Base-by-base conservation (phyloP, 202 grass and related monocot genomes). In the Tripidium arundinaceum region DNA sequence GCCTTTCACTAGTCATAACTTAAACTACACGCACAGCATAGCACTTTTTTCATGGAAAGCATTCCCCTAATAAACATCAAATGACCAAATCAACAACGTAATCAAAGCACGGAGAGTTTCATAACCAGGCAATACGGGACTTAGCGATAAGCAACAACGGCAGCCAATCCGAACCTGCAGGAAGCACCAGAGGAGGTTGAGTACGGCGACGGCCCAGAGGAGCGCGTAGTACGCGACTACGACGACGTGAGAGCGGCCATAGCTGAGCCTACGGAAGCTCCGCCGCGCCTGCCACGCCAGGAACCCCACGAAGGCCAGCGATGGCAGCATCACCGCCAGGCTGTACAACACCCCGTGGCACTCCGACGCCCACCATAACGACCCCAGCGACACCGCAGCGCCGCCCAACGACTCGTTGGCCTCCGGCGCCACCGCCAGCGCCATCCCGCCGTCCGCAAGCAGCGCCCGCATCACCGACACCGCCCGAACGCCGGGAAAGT, bases 181-280 rank as follows among this genome's bases (percentile, higher is more conserved):
- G 58, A 96, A 80, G 85, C 92, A 96, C 92, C 96, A 99, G 47
- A 99, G 76, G 71, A 99, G 96, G 83, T 99, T 99, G 75, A 99
- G 79, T 11, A 96, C n/a, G 62, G 88, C 83, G 55, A 99, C 88
- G 54, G 76, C 72, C 96, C 96, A 99, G 60, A 99, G 71, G 66
- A 99, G 85, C 29, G 80, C 90, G 65, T 91, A 94, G 77, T 99
- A 99, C 37, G 87, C 91, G 39, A 91, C 87, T 28, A 96, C 88
- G 65, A 99, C 90, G 40, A 99, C 84, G 78, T 93, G 90, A 21
- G 96, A 99, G 75, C 89, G 89, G 46, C 90, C 96, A 80, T 91
- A 88, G 52, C 86, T 90, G 70, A 99, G 83, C 70, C 85, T 89
- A 0, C 88, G 86, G 78, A 88, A 93, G 90, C 92, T 99, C 76